phyloP scores from a whole-genome alignment of 2,329 filamentous ascomycete species.

The Didymella pomorum region DNA sequence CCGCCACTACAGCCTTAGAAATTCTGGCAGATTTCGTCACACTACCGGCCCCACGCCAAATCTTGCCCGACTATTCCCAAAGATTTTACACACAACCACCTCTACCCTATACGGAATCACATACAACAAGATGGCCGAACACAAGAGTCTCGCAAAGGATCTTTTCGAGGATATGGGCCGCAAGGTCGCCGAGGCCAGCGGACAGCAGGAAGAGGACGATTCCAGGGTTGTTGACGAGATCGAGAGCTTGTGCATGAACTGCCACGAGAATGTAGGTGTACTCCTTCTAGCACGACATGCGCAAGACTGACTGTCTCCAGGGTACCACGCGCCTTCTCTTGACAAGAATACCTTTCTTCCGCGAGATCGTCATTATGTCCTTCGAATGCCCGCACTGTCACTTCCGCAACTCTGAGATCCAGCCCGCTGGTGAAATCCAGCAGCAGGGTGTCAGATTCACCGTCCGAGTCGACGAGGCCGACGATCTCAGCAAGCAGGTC shows the following conservation, averaged over 20 bases:
- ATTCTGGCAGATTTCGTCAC: conserved; percentile 32
- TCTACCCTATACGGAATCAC: conserved; percentile 4
- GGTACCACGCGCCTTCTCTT: conserved; percentile 86
- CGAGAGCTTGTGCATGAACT: conserved; percentile 64
- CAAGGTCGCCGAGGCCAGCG: conserved; percentile 55
- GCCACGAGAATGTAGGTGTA: conserved; percentile 56
- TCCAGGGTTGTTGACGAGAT: conserved; percentile 62
- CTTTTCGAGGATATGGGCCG: conserved; percentile 62
- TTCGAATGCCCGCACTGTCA: conserved; percentile 91
- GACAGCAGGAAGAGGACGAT: conserved; percentile 47
- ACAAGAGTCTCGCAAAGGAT: conserved; percentile 54
- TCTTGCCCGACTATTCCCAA: conserved; percentile 7
- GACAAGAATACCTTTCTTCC: conserved; percentile 94
- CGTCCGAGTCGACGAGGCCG: conserved; percentile 74
- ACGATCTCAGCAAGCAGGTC: conserved; percentile 84
- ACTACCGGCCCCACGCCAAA: conserved; percentile 22
- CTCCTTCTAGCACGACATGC: conserved; percentile 2
- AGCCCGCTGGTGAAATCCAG: conserved; percentile 90
- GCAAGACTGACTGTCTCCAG: conserved; percentile 55
- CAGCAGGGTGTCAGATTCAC: conserved; percentile 86
- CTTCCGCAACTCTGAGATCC: conserved; percentile 91
- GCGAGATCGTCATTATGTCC: conserved; percentile 96
- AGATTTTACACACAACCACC: conserved; percentile 4
- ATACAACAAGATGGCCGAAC: conserved; percentile 43
- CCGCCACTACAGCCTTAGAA: conserved; percentile 19